Evolutionary conservation across 1,139 yeast species (phyloP), one percentile per base, ranked within the genome.

Genomic region (Candida sojae): DNA sequence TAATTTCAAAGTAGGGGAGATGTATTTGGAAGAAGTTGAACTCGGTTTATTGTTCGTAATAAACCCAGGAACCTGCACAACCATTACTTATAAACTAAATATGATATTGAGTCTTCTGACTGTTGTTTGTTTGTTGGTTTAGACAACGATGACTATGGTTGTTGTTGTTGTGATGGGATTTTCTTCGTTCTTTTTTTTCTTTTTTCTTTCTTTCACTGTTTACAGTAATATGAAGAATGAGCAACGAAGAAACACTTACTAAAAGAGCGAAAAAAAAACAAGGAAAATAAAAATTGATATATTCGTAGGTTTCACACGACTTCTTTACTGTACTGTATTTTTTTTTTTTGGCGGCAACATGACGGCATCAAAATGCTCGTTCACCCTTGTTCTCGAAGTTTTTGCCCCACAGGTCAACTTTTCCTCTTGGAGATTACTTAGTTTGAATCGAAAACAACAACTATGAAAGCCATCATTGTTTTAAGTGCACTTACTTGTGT

Each of bases 1-100:
- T 43, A 70, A 57, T 40, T 65, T 64, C 46, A 74, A 58, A 4
- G 77, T 69, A 6, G 79, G 77, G 17, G 68, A 54, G 36, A 74
- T 64, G 54, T 62, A 65, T 52, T 64, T 68, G 42, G 65, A 49
- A 13, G 44, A 44, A 17, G 39, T 25, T 13, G 40, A 37, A 21
- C 42, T 28, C 28, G 44, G 41, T 28, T 43, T 39, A 11, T 41
- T 45, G 28, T 26, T 31, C 28, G 45, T 45, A 29, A 39, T 25
- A 12, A 38, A n/a, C 12, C 46, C 47, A 23, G 54, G 52, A 26
- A 44, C 36, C 39, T 44, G 50, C 11, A 46, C 46, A 30, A 44
- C 53, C 54, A 52, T 50, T 31, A 25, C 25, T 45, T 23, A 39
- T 28, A 17, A 9, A 23, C 6, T 13, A 5, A 32, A 21, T 40